Percentiles rank a stretch among this genome's conserved stretches.
Evolutionary conservation across 2,329 filamentous ascomycete genomes (phyloP).

Genomic region (Xylariaceae sp.): DNA sequence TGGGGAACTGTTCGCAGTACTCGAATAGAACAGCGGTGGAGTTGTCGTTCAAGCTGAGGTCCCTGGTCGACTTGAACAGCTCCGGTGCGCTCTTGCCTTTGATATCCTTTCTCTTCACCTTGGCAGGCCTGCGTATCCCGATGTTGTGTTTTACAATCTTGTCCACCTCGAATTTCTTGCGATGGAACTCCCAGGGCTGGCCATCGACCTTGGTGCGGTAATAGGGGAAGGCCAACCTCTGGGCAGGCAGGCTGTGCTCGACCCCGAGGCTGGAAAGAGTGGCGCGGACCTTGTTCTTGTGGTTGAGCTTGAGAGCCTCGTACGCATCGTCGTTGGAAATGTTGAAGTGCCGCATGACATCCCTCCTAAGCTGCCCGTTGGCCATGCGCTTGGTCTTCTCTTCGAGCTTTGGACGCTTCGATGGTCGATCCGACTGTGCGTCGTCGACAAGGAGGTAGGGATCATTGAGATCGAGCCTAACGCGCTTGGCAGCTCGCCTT

Average conservation of each 20-base stretch:
- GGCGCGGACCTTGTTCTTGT: slow-evolving; percentile 90
- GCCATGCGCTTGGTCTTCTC: slow-evolving; percentile 58
- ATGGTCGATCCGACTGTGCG: slow-evolving; percentile 53
- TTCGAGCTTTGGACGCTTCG: slow-evolving; percentile 51
- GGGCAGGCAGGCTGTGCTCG: slow-evolving; percentile 86
- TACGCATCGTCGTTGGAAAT: slow-evolving; percentile 95
- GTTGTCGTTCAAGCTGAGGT: slow-evolving; percentile 83
- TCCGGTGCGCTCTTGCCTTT: slow-evolving; percentile 73
- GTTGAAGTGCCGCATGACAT: slow-evolving; percentile 79
- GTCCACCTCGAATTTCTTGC: slow-evolving; percentile 63
- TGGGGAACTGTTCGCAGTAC: slow-evolving; percentile 90
- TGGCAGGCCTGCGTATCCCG: slow-evolving; percentile 43
- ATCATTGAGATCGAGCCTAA: slow-evolving; percentile 82
- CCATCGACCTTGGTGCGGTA: slow-evolving; percentile 78
- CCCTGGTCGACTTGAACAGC: slow-evolving; percentile 71
- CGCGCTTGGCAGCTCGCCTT: slow-evolving; percentile 64
- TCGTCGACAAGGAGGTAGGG: slow-evolving; percentile 79
- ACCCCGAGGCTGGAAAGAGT: slow-evolving; percentile 87
- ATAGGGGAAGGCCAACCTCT: slow-evolving; percentile 90
- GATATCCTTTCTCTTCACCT: slow-evolving; percentile 73
- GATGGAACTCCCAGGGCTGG: slow-evolving; percentile 60
- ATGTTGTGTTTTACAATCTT: slow-evolving; percentile 31
- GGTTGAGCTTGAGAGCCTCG: slow-evolving; percentile 91
- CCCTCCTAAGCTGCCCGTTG: slow-evolving; percentile 61
- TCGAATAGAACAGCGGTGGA: slow-evolving; percentile 82